A percentile compares a stretch with the other conserved stretches of the same genome.
These are phyloP conservation scores for Celoporthe dispersa DNA, from an alignment of 2,329 filamentous ascomycete species.

Conservation along the genomic window DNA sequence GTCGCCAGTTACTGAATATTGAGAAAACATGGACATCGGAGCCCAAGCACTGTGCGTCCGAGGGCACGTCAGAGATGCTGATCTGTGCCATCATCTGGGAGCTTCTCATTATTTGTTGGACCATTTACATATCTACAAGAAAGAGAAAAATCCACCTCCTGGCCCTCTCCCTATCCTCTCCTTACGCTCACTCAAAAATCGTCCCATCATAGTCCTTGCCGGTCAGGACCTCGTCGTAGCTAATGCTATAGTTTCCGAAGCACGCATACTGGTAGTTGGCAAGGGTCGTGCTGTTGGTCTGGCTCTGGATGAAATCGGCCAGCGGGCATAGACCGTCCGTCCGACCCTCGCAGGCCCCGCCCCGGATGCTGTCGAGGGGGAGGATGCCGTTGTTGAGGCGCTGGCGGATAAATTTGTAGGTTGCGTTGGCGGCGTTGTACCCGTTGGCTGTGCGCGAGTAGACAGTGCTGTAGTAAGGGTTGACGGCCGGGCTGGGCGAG, in stretches of 20 bases:
- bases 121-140: constrained; percentile 7
- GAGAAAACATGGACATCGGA: neutral
- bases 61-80: neutral
- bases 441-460: constrained; percentile 51
- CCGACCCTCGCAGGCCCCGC: constrained; percentile 47
- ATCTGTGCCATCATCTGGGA: neutral
- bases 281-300: constrained; percentile 42
- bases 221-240: constrained; percentile 37
- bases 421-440: constrained; percentile 45
- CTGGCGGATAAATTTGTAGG: constrained; percentile 54
- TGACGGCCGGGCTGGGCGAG: constrained; percentile 42
- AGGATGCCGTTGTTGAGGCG: constrained; percentile 54
- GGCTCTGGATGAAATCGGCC: constrained; percentile 46
- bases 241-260: constrained; percentile 52
- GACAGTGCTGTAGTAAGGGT: constrained; percentile 43
- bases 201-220: constrained; percentile 50
- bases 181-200: constrained; percentile 31
- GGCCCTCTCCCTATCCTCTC: neutral
- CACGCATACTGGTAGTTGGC: constrained; percentile 53
- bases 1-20: neutral
- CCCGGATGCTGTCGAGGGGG: constrained; percentile 51
- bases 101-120: neutral
- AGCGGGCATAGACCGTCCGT: constrained; percentile 51
- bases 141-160: neutral
- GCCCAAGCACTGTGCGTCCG: neutral